Base-by-base conservation (phyloP, 225 moss, liverwort and hornwort genomes). In the Anthoceros angustus region DNA sequence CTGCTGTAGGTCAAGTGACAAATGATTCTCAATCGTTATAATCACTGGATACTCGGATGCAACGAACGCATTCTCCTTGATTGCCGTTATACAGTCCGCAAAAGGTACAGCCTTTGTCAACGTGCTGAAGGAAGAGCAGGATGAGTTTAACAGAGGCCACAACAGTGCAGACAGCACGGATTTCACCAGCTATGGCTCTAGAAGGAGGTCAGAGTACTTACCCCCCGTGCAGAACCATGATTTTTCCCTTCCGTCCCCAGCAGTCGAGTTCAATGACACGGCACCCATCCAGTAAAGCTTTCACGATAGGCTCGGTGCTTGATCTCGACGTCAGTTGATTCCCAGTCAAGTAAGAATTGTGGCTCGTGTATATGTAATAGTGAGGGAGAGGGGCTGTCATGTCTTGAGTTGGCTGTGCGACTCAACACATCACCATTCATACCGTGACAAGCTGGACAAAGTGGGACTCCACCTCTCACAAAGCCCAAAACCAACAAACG, bases 171-270 rank as follows among this genome's bases (percentile, higher is more conserved):
- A n/a, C 9, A 67, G 25, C 50, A 14, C 64, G 60, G 41, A 62
- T 65, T 40, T 39, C 14, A 15, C 15, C 26, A 25, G 25, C 39
- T 14, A 21, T 3, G 8, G 7, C 10, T 23, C 10, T 4, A 62
- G 16, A 46, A 42, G 40, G 32, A 42, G 42, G 40, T 62, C 25
- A 0, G 50, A 42, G 39, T 62, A 20, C 38, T 3, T 83, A 92
- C 98, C 83, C 81, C 73, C 98, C 98, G 66, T 92, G 98, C 50
- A 92, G 81, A 72, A 98, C 98, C 62, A 74, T 92, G 76, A 98
- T 80, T 67, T 77, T 80, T 39, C 86, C 87, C n/a, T 69, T 63
- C 4, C 46, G 61, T 43, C 81, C 84, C 91, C 90, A 91, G 65
- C 87, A 87, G 72, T 98, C 92, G 39, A 98, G 70, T 70, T 98